Evolutionary conservation across 2,329 filamentous ascomycete genomes (phyloP).

Genomic region (Colletotrichum australisinense): DNA sequence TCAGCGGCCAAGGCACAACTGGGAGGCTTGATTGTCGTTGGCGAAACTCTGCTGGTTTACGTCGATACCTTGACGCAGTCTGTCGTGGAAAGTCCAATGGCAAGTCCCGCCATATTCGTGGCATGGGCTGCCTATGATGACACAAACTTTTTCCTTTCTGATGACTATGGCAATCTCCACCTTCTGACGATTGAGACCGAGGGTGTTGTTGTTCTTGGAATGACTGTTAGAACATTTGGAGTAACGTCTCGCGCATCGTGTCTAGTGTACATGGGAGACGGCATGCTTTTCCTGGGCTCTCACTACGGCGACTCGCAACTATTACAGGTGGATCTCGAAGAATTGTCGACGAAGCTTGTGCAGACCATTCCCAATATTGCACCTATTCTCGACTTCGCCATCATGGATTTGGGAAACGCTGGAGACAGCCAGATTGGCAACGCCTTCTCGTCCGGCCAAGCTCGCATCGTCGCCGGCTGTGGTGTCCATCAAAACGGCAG

Average conservation of each 20-base stretch:
- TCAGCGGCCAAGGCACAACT: slow-evolving; percentile 66
- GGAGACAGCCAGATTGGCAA: slow-evolving; percentile 81
- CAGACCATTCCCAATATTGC: slow-evolving; percentile 88
- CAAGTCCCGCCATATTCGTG: slow-evolving; percentile 87
- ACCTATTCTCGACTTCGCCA: slow-evolving; percentile 90
- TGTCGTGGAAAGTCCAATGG: slow-evolving; percentile 71
- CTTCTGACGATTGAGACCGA: slow-evolving; percentile 82
- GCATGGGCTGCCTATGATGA: slow-evolving; percentile 89
- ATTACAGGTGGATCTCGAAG: slow-evolving; percentile 64
- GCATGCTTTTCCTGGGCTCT: slow-evolving; percentile 86
- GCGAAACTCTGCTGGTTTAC: slow-evolving; percentile 86
- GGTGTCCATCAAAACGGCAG: slow-evolving; percentile 91
- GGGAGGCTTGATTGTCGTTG: slow-evolving; percentile 79
- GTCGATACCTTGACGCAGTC: slow-evolving; percentile 82
- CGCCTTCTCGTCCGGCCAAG: slow-evolving; percentile 94
- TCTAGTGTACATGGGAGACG: slow-evolving; percentile 80
- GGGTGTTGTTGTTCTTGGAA: slow-evolving; percentile 75
- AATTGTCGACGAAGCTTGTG: slow-evolving; percentile 68
- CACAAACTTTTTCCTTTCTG: slow-evolving; percentile 86
- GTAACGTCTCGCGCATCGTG: slow-evolving; percentile 79
- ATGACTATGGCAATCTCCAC: slow-evolving; percentile 89
- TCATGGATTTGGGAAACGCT: slow-evolving; percentile 96
- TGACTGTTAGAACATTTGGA: slow-evolving; percentile 75
- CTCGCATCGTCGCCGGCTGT: slow-evolving; percentile 91
- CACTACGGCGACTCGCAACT: slow-evolving; percentile 94